These are phyloP conservation scores for Annulohypoxylon bovei DNA, from an alignment of 495 filamentous ascomycete genomes.

Conservation along the genomic window DNA sequence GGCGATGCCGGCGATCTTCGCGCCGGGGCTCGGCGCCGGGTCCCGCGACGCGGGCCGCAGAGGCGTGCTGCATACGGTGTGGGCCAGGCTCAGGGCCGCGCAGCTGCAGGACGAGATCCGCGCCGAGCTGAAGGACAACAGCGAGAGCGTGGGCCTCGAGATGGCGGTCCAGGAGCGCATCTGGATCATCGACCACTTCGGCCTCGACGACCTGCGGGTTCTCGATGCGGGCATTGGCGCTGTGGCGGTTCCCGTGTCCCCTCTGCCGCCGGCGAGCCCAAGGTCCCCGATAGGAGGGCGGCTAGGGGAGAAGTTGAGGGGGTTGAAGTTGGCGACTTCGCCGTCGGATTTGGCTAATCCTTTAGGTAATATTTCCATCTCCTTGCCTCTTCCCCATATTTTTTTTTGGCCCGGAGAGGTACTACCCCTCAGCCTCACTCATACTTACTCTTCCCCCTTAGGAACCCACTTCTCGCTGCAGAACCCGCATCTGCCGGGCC, in stretches of 20 bases:
- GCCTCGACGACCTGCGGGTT: slow-evolving; percentile 55
- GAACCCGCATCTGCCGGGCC: slow-evolving; percentile 11
- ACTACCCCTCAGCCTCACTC: background rate
- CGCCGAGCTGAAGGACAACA: slow-evolving; percentile 69
- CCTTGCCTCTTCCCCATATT: background rate
- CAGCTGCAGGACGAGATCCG: slow-evolving; percentile 78
- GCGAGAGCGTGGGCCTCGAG: slow-evolving; percentile 78
- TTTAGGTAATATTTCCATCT: slow-evolving; percentile 52
- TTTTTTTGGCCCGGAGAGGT: background rate
- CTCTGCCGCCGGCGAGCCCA: slow-evolving; percentile 57
- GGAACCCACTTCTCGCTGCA: slow-evolving; percentile 22
- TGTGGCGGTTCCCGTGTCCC: slow-evolving; percentile 26
- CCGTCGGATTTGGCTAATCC: slow-evolving; percentile 64
- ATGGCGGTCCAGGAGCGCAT: slow-evolving; percentile 83
- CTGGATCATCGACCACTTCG: slow-evolving; percentile 84
- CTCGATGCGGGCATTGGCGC: slow-evolving; percentile 34
- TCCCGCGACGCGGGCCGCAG: slow-evolving; percentile 74
- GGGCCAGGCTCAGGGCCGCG: slow-evolving; percentile 79
- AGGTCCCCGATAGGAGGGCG: slow-evolving; percentile 71
- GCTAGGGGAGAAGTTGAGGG: slow-evolving; percentile 78
- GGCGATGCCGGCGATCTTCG: slow-evolving; percentile 83
- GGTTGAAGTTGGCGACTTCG: slow-evolving; percentile 77
- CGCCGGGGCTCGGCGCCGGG: slow-evolving; percentile 71
- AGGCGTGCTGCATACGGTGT: slow-evolving; percentile 83
- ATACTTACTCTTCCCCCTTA: slow-evolving; percentile 12